These are phyloP conservation scores for Xylaria sp. DNA, from an alignment of 2,329 filamentous ascomycete genomes.

Conservation along the genomic window DNA sequence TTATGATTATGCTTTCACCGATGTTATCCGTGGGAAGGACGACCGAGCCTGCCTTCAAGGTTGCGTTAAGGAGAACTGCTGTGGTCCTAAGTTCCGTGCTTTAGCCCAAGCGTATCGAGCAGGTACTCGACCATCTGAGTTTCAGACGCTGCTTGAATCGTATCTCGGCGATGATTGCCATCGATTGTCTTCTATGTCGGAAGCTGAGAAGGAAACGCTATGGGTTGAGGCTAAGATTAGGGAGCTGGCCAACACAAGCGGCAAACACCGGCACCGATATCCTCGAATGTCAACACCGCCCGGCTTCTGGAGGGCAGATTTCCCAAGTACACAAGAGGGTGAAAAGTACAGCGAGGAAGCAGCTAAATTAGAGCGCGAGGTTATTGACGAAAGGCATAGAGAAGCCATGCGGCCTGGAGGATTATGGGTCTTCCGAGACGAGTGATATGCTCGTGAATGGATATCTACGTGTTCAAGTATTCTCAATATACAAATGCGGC, in stretches of 20 bases:
- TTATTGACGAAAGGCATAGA: constrained; percentile 77
- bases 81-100: constrained; percentile 75
- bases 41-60: constrained; percentile 77
- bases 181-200: constrained; percentile 66
- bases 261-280: constrained; percentile 80
- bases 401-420: constrained; percentile 84
- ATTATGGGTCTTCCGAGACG: constrained; percentile 84
- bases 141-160: constrained; percentile 60
- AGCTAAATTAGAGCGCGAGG: constrained; percentile 68
- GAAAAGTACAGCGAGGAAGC: constrained; percentile 73
- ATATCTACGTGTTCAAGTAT: neutral
- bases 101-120: constrained; percentile 67
- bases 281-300: constrained; percentile 78
- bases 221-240: constrained; percentile 81
- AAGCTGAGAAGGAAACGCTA: constrained; percentile 70
- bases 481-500: neutral
- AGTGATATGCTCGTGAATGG: constrained; percentile 56
- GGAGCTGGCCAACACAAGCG: constrained; percentile 77
- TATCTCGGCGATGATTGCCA: constrained; percentile 69
- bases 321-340: constrained; percentile 87
- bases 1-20: constrained; percentile 75
- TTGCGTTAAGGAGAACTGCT: constrained; percentile 80
- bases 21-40: constrained; percentile 76
- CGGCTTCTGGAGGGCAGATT: constrained; percentile 91
- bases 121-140: constrained; percentile 44